Evolutionary conservation across 1,284 basidiomycete species (phyloP).

Genomic region (Ceratorhiza oryzae-sativae): DNA sequence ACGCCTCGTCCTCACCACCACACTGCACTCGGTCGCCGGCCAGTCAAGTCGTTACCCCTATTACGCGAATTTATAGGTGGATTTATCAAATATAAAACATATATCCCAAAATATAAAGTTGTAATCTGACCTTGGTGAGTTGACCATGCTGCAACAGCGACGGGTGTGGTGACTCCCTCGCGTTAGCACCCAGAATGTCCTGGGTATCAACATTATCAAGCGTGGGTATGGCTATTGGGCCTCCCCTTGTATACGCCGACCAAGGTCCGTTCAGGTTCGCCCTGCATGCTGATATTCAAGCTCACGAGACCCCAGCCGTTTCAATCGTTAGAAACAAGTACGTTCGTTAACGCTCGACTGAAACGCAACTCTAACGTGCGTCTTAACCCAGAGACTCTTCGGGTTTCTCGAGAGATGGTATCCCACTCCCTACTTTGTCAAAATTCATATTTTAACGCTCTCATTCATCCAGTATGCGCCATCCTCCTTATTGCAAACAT

Average conservation of each 20-base stretch:
- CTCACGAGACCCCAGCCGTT: background rate
- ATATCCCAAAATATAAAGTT: too few species aligned
- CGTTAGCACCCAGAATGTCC: background rate
- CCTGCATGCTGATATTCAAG: constrained; percentile 48
- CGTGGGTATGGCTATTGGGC: constrained; percentile 61
- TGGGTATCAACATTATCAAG: constrained; percentile 42
- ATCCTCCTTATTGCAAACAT: constrained; percentile 69
- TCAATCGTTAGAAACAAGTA: constrained; percentile 47
- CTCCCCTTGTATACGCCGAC: constrained; percentile 80
- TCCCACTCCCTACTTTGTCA: constrained; percentile 66
- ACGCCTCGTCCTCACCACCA: background rate
- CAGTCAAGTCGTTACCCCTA: too few species aligned
- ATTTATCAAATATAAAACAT: too few species aligned
- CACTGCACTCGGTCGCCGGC: background rate
- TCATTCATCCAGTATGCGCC: constrained; percentile 40
- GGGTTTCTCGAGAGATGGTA: constrained; percentile 84
- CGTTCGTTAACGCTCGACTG: background rate
- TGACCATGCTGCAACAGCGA: too few species aligned
- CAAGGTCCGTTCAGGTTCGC: constrained; percentile 69
- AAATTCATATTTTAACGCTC: constrained; percentile 9
- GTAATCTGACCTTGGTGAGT: too few species aligned
- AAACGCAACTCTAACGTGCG: background rate
- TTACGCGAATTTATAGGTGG: too few species aligned
- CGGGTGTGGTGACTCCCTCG: too few species aligned
- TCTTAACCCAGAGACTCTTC: constrained; percentile 69